Evolutionary conservation across 2,329 filamentous ascomycete genomes (phyloP).

Genomic region (Dichotomopilus funicola): DNA sequence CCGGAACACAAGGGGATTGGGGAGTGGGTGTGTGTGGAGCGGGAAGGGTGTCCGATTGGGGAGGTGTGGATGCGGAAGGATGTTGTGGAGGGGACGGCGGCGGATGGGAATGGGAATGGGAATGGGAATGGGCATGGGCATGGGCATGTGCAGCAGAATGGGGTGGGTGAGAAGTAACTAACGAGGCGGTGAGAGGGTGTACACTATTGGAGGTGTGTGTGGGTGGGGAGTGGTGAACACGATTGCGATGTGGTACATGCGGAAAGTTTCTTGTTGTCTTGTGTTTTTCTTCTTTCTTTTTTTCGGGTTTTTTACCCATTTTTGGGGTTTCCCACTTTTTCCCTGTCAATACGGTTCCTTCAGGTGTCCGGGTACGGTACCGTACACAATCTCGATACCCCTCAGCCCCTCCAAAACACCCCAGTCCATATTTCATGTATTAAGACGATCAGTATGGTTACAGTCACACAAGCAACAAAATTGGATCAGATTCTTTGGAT

Average conservation of each 20-base stretch:
- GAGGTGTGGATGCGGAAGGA: conserved; percentile 52
- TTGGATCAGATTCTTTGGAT: too few species aligned
- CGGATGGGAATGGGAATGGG: not conserved
- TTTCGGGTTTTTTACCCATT: not conserved
- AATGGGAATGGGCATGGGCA: not conserved
- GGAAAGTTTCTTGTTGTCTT: not conserved
- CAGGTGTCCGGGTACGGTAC: too few species aligned
- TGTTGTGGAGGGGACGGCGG: not conserved
- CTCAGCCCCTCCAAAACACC: too few species aligned
- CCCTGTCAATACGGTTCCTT: not conserved
- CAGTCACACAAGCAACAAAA: not conserved
- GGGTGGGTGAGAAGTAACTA: not conserved
- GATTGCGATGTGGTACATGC: not conserved
- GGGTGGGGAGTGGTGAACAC: not conserved
- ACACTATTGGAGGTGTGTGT: too few species aligned
- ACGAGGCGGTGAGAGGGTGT: not conserved
- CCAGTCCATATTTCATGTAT: too few species aligned
- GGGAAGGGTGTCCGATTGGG: conserved; percentile 60
- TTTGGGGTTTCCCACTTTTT: not conserved
- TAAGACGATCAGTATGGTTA: not conserved
- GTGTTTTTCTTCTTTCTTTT: not conserved
- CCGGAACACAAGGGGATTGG: conserved; percentile 59
- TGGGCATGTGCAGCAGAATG: not conserved
- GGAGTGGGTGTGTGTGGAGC: conserved; percentile 61
- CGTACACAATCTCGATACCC: not conserved